These are phyloP conservation scores for Achaetomium macrosporum DNA, from an alignment of 2,329 filamentous ascomycete genomes.

Conservation along the genomic window DNA sequence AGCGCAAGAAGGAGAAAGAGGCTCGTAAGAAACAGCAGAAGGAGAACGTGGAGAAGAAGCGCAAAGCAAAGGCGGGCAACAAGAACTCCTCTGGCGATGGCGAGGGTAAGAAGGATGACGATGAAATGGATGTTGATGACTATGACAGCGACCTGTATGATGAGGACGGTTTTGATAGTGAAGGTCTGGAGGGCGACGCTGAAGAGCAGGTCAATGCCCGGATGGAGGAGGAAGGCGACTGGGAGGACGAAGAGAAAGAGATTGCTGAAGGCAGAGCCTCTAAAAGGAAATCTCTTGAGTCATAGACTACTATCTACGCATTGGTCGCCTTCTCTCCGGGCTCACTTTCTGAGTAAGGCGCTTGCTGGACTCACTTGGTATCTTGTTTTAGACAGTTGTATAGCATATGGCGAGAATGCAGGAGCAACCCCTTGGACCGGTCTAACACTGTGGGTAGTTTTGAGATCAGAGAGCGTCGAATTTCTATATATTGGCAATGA, in stretches of 20 bases:
- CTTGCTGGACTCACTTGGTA: too few relatives aligned
- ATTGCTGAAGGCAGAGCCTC: slow-evolving; percentile 22
- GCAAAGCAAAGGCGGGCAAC: slow-evolving; percentile 75
- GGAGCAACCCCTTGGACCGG: too few relatives aligned
- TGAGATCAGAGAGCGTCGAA: too few relatives aligned
- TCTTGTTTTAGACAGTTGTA: not conserved
- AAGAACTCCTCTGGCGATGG: slow-evolving; percentile 46
- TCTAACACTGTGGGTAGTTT: too few relatives aligned
- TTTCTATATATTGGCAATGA: too few relatives aligned
- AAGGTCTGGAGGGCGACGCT: slow-evolving; percentile 44
- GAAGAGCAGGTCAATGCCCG: slow-evolving; percentile 44
- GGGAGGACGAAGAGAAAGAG: slow-evolving; percentile 46
- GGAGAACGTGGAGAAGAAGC: slow-evolving; percentile 86
- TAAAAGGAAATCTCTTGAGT: slow-evolving; percentile 20
- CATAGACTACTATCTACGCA: not conserved
- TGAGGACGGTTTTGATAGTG: slow-evolving; percentile 46
- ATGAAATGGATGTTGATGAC: slow-evolving; percentile 35
- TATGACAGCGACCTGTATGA: slow-evolving; percentile 35
- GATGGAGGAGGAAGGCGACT: slow-evolving; percentile 46
- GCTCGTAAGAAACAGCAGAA: slow-evolving; percentile 74
- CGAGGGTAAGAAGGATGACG: slow-evolving; percentile 29
- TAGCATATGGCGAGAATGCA: too few relatives aligned
- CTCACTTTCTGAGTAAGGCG: too few relatives aligned
- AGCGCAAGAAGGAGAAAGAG: slow-evolving; percentile 74
- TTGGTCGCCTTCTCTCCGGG: not conserved